Conservation (phyloP, 1,284 basidiomycete genomes). For the Wolfiporia cocos region DNA sequence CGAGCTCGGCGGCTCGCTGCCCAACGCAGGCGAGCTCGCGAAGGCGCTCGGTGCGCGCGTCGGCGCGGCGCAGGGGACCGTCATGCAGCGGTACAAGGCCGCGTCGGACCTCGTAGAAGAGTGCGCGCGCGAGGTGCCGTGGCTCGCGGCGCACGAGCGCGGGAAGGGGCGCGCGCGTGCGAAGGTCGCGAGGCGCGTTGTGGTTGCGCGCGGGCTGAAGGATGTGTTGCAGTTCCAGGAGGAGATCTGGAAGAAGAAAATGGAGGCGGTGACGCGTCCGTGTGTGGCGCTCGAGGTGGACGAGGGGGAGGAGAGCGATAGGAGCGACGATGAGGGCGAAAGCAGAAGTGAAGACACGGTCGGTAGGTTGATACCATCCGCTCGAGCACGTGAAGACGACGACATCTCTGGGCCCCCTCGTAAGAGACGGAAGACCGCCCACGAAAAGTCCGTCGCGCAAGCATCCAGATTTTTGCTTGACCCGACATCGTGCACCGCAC, state of each 20-base stretch:
- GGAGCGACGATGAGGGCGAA: conserved; percentile 22
- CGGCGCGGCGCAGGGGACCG: conserved; percentile 42
- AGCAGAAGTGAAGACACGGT: conserved; percentile 4
- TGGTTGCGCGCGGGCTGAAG: conserved; percentile 58
- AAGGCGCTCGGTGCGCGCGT: conserved; percentile 45
- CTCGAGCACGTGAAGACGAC: conserved; percentile 4
- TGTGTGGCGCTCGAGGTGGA: conserved; percentile 33
- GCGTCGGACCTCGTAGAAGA: conserved; percentile 52
- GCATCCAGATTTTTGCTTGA: conserved; percentile 52
- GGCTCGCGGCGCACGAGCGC: conserved; percentile 42
- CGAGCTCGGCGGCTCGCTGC: conserved; percentile 46
- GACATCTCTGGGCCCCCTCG: conserved; percentile 13
- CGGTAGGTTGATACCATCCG: conserved; percentile 5
- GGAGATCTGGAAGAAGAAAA: conserved; percentile 42
- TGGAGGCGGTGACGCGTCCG: conserved; percentile 28
- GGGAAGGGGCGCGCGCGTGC: conserved; percentile 35
- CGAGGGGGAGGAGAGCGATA: conserved; percentile 24
- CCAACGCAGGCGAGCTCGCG: conserved; percentile 48
- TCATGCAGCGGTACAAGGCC: conserved; percentile 63
- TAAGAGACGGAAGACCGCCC: conserved; percentile 37
- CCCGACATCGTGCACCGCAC: conserved; percentile 29
- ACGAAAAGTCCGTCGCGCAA: conserved; percentile 32
- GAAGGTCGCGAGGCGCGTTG: conserved; percentile 50
- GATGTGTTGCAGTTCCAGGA: conserved; percentile 66
- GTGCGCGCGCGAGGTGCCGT: conserved; percentile 61